phyloP scores from a whole-genome alignment of 2,329 filamentous ascomycete genomes.

The Diaporthe sp. region DNA sequence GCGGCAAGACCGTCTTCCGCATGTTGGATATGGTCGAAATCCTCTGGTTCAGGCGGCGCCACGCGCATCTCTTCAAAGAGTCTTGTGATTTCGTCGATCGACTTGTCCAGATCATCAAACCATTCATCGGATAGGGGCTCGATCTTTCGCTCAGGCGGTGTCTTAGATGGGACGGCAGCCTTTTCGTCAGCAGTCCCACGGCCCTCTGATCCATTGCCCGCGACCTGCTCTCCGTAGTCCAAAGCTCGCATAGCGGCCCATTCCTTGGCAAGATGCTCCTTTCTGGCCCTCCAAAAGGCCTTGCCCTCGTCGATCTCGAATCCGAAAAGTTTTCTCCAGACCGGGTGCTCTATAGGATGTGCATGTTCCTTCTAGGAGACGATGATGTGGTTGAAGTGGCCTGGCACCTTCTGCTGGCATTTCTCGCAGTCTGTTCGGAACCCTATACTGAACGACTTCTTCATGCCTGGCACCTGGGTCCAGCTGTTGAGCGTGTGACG shows the following conservation, averaged over 20 bases:
- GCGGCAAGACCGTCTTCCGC: slow-evolving; percentile 29
- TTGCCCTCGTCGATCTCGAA: slow-evolving; percentile 36
- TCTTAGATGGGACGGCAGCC: background rate
- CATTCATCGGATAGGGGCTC: slow-evolving; percentile 35
- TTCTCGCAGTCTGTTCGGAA: slow-evolving; percentile 85
- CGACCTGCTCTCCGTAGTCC: background rate
- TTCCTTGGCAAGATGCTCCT: slow-evolving; percentile 21
- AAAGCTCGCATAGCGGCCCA: background rate
- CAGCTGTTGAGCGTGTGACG: slow-evolving; percentile 72
- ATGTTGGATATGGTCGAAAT: background rate
- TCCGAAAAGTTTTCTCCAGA: slow-evolving; percentile 34
- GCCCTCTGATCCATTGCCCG: background rate
- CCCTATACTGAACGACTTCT: slow-evolving; percentile 82
- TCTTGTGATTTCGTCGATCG: slow-evolving; percentile 34
- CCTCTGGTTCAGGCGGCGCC: slow-evolving; percentile 24
- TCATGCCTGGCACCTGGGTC: slow-evolving; percentile 72
- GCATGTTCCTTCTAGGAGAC: slow-evolving; percentile 63
- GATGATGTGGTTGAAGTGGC: slow-evolving; percentile 86
- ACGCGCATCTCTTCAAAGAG: slow-evolving; percentile 36
- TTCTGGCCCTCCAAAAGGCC: slow-evolving; percentile 37
- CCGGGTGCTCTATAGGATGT: slow-evolving; percentile 35
- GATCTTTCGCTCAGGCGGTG: background rate
- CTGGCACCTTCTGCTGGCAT: slow-evolving; percentile 80
- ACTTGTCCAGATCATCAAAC: slow-evolving; percentile 36
- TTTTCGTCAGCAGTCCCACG: background rate